These are phyloP conservation scores for Calonectria leucothoes DNA, from an alignment of 2,329 filamentous ascomycete genomes.

Conservation along the genomic window DNA sequence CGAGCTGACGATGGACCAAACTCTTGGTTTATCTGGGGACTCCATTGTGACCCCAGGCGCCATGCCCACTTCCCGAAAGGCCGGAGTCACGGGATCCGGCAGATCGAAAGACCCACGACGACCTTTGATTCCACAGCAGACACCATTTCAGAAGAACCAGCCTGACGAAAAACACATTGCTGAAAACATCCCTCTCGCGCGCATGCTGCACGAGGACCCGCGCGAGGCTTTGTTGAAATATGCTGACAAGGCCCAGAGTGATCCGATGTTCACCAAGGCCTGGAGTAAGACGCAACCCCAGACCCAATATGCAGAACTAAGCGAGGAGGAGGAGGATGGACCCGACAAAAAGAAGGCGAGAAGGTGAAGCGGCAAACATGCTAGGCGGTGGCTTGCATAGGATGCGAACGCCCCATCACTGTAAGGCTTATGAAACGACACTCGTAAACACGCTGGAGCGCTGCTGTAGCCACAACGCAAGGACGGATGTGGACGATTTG, in stretches of 20 bases:
- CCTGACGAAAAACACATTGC: slow-evolving; percentile 91
- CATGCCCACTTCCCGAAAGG: slow-evolving; percentile 61
- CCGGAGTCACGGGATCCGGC: slow-evolving; percentile 83
- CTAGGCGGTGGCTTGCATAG: slow-evolving; percentile 8
- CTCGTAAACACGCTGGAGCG: slow-evolving; percentile 12
- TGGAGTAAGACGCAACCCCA: slow-evolving; percentile 94
- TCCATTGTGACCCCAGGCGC: slow-evolving; percentile 79
- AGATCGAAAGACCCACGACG: slow-evolving; percentile 81
- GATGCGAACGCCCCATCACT: slow-evolving; percentile 16
- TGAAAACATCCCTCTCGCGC: slow-evolving; percentile 87
- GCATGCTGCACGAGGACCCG: slow-evolving; percentile 96
- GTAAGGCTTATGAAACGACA: slow-evolving; percentile 19
- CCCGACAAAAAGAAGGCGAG: slow-evolving; percentile 75
- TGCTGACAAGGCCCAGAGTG: slow-evolving; percentile 90
- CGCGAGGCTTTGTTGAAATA: slow-evolving; percentile 95
- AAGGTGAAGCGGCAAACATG: slow-evolving; percentile 52
- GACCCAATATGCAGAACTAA: slow-evolving; percentile 89
- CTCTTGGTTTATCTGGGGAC: slow-evolving; percentile 85
- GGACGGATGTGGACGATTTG: not conserved
- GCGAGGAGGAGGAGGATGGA: slow-evolving; percentile 82
- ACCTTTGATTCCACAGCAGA: slow-evolving; percentile 85
- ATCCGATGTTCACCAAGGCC: slow-evolving; percentile 93
- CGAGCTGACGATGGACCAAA: slow-evolving; percentile 84
- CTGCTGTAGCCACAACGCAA: not conserved
- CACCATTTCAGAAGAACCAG: slow-evolving; percentile 90